Percentiles rank a stretch among this genome's conserved stretches.
Evolutionary conservation across 2,329 filamentous ascomycete species (phyloP).

Genomic region (Pseudogymnoascus sp.): DNA sequence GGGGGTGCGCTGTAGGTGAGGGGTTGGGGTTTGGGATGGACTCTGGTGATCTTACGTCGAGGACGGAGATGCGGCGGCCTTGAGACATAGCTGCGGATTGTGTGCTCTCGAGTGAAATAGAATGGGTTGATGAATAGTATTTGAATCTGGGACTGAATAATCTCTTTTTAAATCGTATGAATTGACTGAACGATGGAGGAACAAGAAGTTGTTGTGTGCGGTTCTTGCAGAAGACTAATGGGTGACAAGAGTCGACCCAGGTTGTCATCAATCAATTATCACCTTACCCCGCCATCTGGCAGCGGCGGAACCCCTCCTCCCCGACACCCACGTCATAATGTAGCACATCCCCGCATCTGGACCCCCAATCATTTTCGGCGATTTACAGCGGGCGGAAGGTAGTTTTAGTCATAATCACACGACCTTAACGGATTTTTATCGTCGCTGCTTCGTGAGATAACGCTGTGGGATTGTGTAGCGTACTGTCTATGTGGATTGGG

Average conservation of each 20-base stretch:
- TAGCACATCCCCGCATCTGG: neutral
- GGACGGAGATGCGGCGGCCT: slow-evolving; percentile 3
- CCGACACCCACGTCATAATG: neutral
- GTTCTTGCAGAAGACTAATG: neutral
- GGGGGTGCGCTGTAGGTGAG: neutral
- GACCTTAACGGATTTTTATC: neutral
- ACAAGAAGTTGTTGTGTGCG: neutral
- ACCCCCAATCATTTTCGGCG: neutral
- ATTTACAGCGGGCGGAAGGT: neutral
- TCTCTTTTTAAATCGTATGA: neutral
- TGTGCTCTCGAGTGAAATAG: neutral
- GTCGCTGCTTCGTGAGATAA: neutral
- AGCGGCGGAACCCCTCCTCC: neutral
- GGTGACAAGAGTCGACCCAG: neutral
- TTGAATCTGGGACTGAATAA: neutral
- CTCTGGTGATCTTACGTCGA: neutral
- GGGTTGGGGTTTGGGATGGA: neutral
- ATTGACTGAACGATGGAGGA: neutral
- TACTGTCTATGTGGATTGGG: neutral
- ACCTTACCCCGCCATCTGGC: slow-evolving; percentile 5
- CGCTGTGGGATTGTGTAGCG: too few relatives aligned
- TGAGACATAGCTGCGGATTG: neutral
- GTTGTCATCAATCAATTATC: slow-evolving; percentile 1
- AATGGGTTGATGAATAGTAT: neutral
- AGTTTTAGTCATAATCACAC: slow-evolving; percentile 9